phyloP scores from a whole-genome alignment of 2,329 filamentous ascomycete genomes.

The Cladophialophora immunda region DNA sequence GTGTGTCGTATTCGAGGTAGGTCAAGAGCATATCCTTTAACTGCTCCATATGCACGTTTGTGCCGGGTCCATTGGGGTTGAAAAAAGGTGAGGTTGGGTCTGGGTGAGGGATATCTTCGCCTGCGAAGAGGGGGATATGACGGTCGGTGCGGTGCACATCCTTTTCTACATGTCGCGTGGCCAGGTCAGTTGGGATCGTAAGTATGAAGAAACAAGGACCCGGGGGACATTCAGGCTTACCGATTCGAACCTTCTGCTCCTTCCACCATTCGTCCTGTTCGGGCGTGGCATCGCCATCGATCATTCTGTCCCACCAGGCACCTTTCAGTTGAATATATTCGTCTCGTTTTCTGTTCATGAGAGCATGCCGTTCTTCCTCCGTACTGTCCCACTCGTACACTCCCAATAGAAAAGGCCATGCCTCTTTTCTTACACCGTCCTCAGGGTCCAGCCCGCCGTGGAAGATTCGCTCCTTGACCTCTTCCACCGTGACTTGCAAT shows the following conservation, averaged over 20 bases:
- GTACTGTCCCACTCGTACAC: slow-evolving; percentile 95
- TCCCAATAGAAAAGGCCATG: slow-evolving; percentile 92
- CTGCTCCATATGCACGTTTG: slow-evolving; percentile 97
- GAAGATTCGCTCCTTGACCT: slow-evolving; percentile 97
- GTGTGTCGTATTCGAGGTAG: slow-evolving; percentile 91
- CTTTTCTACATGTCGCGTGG: slow-evolving; percentile 77
- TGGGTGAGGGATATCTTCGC: slow-evolving; percentile 95
- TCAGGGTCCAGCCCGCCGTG: slow-evolving; percentile 89
- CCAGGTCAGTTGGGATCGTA: slow-evolving; percentile 57
- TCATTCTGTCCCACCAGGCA: slow-evolving; percentile 93
- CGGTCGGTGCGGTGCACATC: slow-evolving; percentile 98
- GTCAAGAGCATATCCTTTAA: slow-evolving; percentile 99
- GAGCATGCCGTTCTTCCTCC: slow-evolving; percentile 80
- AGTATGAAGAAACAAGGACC: slow-evolving; percentile 19
- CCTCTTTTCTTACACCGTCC: slow-evolving; percentile 93
- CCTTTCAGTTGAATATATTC: slow-evolving; percentile 95
- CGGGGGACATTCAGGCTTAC: slow-evolving; percentile 62
- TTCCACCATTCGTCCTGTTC: slow-evolving; percentile 96
- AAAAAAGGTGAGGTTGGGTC: slow-evolving; percentile 96
- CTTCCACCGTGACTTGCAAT: slow-evolving; percentile 81
- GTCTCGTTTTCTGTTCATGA: slow-evolving; percentile 85
- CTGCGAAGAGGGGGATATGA: slow-evolving; percentile 91
- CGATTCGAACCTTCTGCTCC: slow-evolving; percentile 91
- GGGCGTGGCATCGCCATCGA: slow-evolving; percentile 79
- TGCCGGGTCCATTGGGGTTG: slow-evolving; percentile 83